phyloP scores from a whole-genome alignment of 306 rosid species.

The Oxytropis ochrocephala region DNA sequence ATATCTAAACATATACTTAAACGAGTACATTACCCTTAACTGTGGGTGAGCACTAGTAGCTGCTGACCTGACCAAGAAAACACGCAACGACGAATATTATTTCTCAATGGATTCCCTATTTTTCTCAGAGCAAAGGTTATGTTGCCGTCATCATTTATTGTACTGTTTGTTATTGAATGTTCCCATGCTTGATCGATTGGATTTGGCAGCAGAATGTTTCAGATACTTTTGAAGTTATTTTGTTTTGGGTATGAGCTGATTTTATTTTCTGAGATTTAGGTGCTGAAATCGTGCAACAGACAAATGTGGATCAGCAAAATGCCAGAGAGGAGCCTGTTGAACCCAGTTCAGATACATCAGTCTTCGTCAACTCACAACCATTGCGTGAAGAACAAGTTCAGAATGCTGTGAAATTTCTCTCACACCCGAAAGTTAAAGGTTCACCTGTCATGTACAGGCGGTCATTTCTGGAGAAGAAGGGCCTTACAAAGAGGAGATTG shows the following conservation, averaged over 20 bases:
- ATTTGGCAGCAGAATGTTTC: not conserved
- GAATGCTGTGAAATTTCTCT: slow-evolving; percentile 87
- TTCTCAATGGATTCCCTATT: not conserved
- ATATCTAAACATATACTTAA: not conserved
- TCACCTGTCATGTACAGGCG: slow-evolving; percentile 83
- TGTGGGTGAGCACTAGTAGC: not conserved
- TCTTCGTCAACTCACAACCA: slow-evolving; percentile 78
- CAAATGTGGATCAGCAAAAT: slow-evolving; percentile 42
- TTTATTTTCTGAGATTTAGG: slow-evolving; percentile 23
- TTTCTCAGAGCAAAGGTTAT: not conserved
- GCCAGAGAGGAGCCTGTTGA: slow-evolving; percentile 47
- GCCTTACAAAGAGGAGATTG: slow-evolving; percentile 95
- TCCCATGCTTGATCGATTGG: not conserved
- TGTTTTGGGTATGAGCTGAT: not conserved
- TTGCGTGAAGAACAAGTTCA: slow-evolving; percentile 91
- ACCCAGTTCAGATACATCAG: slow-evolving; percentile 48
- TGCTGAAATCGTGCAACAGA: slow-evolving; percentile 30
- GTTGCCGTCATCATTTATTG: not conserved
- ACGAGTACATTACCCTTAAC: not conserved
- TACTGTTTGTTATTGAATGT: not conserved
- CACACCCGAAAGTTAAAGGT: slow-evolving; percentile 87
- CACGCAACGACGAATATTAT: not conserved
- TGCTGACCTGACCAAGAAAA: not conserved
- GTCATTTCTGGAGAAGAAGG: slow-evolving; percentile 90
- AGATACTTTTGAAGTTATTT: not conserved